These are phyloP conservation scores for Notholithocarpus densiflorus DNA, from an alignment of 306 rosid genomes.

Conservation along the genomic window DNA sequence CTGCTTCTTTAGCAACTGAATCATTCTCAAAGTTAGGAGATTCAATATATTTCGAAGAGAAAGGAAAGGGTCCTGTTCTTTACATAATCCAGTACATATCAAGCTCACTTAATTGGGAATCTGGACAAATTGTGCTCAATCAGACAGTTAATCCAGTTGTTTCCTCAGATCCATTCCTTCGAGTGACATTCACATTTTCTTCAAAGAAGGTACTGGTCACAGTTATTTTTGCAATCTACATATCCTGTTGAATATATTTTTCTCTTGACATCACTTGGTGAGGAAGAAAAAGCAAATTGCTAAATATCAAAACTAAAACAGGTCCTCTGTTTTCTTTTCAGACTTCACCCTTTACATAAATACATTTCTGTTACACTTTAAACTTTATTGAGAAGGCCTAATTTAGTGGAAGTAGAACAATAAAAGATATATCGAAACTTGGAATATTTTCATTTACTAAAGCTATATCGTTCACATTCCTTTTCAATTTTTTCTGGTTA, in stretches of 20 bases:
- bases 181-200: slow-evolving; percentile 48
- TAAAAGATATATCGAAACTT: neutral
- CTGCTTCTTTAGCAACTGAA: slow-evolving; percentile 54
- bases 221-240: neutral
- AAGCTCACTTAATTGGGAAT: slow-evolving; percentile 70
- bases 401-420: neutral
- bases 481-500: neutral
- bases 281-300: neutral
- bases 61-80: slow-evolving; percentile 44
- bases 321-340: neutral
- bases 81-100: slow-evolving; percentile 81
- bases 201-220: slow-evolving; percentile 32
- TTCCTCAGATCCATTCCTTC: slow-evolving; percentile 62
- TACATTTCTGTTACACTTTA: neutral
- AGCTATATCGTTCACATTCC: no score
- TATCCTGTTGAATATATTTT: neutral
- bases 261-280: neutral
- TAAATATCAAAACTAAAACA: neutral
- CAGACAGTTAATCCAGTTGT: slow-evolving; percentile 52
- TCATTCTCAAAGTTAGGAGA: slow-evolving; percentile 91
- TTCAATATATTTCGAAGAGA: slow-evolving; percentile 87
- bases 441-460: neutral
- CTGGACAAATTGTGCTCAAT: slow-evolving; percentile 44
- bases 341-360: neutral
- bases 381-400: neutral